Evolutionary conservation across 2,329 filamentous ascomycete genomes (phyloP).

Genomic region (Fusarium bactridioides): DNA sequence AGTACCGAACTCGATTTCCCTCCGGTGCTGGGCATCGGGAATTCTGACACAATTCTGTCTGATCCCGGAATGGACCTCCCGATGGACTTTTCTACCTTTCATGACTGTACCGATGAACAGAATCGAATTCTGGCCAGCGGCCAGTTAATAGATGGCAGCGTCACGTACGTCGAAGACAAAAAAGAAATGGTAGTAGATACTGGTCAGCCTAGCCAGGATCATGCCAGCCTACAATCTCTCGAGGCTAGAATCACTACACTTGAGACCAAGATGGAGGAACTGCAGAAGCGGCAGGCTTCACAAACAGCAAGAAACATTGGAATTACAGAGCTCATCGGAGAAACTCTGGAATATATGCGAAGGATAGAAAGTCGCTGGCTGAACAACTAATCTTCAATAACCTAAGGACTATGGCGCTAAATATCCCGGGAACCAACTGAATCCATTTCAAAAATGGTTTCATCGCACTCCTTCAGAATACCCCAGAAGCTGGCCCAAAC

Average conservation of each 20-base stretch:
- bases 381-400: background rate
- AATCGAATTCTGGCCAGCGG: background rate
- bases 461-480: background rate
- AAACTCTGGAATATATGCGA: background rate
- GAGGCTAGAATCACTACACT: background rate
- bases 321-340: background rate
- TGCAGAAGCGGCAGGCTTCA: background rate
- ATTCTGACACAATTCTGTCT: background rate
- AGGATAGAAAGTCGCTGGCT: no score
- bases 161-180: background rate
- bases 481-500: background rate
- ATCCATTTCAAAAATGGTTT: background rate
- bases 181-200: background rate
- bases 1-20: background rate
- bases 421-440: background rate
- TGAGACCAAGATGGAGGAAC: background rate
- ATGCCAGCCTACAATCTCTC: background rate
- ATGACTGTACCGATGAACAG: background rate
- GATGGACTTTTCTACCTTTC: background rate
- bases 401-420: background rate
- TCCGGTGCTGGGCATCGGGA: background rate
- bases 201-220: background rate
- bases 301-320: background rate
- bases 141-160: background rate
- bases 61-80: background rate